Evolutionary conservation across 2,329 filamentous ascomycete species (phyloP).

Genomic region (Pseudophaeomoniella oleicola): DNA sequence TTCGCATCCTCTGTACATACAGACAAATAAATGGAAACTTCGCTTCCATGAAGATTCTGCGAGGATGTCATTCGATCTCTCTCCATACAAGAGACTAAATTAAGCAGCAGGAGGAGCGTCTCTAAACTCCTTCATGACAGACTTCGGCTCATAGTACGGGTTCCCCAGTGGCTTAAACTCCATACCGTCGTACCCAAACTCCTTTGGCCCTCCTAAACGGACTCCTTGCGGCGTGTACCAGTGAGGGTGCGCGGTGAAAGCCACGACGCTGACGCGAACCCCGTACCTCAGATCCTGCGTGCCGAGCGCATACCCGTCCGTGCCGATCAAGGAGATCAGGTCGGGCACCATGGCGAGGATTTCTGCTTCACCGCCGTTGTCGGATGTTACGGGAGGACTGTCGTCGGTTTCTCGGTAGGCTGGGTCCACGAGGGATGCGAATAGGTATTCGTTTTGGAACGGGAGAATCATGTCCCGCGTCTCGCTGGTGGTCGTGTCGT

Average conservation of each 20-base stretch:
- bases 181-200: conserved; percentile 5
- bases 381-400: too few species aligned
- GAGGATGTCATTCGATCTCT: too few species aligned
- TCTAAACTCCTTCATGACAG: conserved; percentile 6
- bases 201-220: conserved; percentile 4
- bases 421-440: conserved; percentile 8
- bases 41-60: too few species aligned
- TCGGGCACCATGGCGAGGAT: conserved; percentile 5
- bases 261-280: background rate
- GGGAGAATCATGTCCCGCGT: conserved; percentile 7
- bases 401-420: too few species aligned
- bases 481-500: conserved; percentile 1
- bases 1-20: too few species aligned
- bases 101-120: too few species aligned
- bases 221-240: conserved; percentile 3
- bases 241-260: background rate
- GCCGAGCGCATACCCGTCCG: conserved; percentile 35
- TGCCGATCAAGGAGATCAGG: conserved; percentile 22
- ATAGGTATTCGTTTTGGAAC: conserved; percentile 14
- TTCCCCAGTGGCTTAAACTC: conserved; percentile 6
- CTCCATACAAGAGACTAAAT: too few species aligned
- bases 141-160: conserved; percentile 6
- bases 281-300: conserved; percentile 25
- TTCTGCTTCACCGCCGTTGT: too few species aligned
- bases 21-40: too few species aligned